phyloP scores from a whole-genome alignment of 257 asterid genomes.

The Rubia yunnanensis region DNA sequence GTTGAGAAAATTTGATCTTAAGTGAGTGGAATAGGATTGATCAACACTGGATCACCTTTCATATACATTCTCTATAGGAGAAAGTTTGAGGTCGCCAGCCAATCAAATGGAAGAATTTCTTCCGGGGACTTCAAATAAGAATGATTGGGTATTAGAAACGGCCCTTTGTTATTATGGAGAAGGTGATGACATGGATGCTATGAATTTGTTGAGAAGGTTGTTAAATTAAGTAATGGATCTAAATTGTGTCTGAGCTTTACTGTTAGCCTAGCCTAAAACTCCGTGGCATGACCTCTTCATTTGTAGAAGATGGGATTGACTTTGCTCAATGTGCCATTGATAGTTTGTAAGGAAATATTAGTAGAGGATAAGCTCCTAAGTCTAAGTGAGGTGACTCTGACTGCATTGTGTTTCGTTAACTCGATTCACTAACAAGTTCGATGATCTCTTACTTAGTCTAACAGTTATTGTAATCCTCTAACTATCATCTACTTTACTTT shows the following conservation, averaged over 20 bases:
- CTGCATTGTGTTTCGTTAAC: too few species aligned
- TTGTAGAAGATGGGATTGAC: conserved; percentile 52
- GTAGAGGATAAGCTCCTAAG: too few species aligned
- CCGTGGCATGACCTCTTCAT: conserved; percentile 37
- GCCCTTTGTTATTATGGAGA: conserved; percentile 79
- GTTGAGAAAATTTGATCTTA: conserved; percentile 45
- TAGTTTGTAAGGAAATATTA: conserved; percentile 36
- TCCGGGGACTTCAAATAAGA: conserved; percentile 52
- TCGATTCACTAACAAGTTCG: too few species aligned
- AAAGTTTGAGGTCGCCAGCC: conserved; percentile 61
- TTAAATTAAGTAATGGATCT: conserved; percentile 34
- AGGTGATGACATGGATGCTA: conserved; percentile 53
- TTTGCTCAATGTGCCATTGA: conserved; percentile 58
- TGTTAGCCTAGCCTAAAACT: conserved; percentile 61
- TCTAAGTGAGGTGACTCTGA: too few species aligned
- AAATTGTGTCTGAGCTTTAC: conserved; percentile 36
- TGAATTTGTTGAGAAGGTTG: conserved; percentile 56
- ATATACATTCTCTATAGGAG: conserved; percentile 68
- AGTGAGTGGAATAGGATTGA: conserved; percentile 73
- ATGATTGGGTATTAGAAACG: conserved; percentile 45
- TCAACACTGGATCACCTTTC: conserved; percentile 73
- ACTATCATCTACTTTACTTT: too few species aligned
- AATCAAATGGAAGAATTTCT: conserved; percentile 74
- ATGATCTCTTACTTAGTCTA: too few species aligned
- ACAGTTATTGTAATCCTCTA: too few species aligned